These are phyloP conservation scores for Diaporthe sp. DNA, from an alignment of 2,329 filamentous ascomycete species.

Conservation along the genomic window DNA sequence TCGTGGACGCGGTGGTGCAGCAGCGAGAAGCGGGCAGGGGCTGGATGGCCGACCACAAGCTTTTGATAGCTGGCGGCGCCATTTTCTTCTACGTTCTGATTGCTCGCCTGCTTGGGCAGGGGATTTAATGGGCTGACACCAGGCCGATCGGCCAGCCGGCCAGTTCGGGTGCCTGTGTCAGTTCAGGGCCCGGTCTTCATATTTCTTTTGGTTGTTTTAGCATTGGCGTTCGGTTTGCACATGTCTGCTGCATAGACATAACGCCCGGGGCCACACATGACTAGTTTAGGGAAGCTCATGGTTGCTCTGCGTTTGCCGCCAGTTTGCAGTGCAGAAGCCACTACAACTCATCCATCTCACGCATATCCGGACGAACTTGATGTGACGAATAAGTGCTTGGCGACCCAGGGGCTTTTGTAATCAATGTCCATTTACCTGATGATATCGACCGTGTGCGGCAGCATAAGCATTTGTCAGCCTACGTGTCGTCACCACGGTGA, in stretches of 20 bases:
- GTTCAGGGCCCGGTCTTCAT: neutral
- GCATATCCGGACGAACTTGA: slow-evolving; percentile 11
- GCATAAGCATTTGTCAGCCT: slow-evolving; percentile 1
- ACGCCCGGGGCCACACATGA: slow-evolving; percentile 27
- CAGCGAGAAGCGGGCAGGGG: slow-evolving; percentile 84
- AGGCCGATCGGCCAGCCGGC: neutral
- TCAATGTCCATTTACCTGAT: neutral
- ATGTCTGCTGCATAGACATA: slow-evolving; percentile 15
- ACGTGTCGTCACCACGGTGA: neutral
- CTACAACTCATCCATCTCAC: neutral
- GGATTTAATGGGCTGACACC: slow-evolving; percentile 44
- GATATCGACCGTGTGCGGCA: neutral
- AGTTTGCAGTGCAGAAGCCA: slow-evolving; percentile 5
- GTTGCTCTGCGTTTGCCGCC: slow-evolving; percentile 1
- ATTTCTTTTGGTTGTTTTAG: slow-evolving; percentile 14
- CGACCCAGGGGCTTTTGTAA: neutral
- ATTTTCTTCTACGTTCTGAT: slow-evolving; percentile 89
- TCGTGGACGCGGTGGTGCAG: slow-evolving; percentile 84
- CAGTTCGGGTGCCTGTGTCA: neutral
- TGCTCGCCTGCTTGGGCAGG: slow-evolving; percentile 77
- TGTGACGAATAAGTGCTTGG: neutral
- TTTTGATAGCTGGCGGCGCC: slow-evolving; percentile 77
- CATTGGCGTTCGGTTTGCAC: slow-evolving; percentile 40
- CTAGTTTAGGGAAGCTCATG: slow-evolving; percentile 15
- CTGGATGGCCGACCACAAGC: slow-evolving; percentile 86